phyloP scores from a whole-genome alignment of 2,329 filamentous ascomycete genomes.

The Aspergillus sp. region DNA sequence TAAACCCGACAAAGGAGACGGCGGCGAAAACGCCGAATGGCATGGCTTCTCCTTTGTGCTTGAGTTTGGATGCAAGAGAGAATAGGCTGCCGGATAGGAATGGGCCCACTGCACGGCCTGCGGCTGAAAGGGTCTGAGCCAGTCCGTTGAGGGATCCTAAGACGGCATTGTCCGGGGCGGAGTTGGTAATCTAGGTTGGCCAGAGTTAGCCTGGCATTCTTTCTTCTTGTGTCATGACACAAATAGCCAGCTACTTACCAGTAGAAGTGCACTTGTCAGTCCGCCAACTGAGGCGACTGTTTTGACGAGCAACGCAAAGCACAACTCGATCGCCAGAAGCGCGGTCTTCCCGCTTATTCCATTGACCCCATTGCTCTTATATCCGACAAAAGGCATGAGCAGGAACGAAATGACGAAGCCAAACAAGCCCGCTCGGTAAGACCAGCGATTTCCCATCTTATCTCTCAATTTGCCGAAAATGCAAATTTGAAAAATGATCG shows the following conservation, averaged over 20 bases:
- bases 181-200: constrained; percentile 77
- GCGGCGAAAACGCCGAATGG: constrained; percentile 88
- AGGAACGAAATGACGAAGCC: constrained; percentile 81
- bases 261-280: constrained; percentile 80
- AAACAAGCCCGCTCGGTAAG: constrained; percentile 76
- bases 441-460: constrained; percentile 79
- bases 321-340: constrained; percentile 81
- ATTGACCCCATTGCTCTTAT: constrained; percentile 64
- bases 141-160: constrained; percentile 90
- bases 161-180: constrained; percentile 79
- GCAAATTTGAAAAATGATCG: constrained; percentile 86
- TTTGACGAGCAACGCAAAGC: constrained; percentile 77
- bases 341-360: constrained; percentile 61
- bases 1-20: constrained; percentile 76
- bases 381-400: constrained; percentile 87
- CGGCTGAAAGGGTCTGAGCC: constrained; percentile 89
- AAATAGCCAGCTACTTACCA: constrained; percentile 59
- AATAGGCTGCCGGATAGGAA: constrained; percentile 87
- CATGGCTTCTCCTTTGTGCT: constrained; percentile 78
- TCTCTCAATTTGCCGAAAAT: constrained; percentile 78
- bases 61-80: constrained; percentile 71
- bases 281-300: constrained; percentile 89
- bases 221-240: not conserved
- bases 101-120: constrained; percentile 83
- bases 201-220: not conserved